Conservation (phyloP, 163 green algal genomes). For the Volvox carteri region DNA sequence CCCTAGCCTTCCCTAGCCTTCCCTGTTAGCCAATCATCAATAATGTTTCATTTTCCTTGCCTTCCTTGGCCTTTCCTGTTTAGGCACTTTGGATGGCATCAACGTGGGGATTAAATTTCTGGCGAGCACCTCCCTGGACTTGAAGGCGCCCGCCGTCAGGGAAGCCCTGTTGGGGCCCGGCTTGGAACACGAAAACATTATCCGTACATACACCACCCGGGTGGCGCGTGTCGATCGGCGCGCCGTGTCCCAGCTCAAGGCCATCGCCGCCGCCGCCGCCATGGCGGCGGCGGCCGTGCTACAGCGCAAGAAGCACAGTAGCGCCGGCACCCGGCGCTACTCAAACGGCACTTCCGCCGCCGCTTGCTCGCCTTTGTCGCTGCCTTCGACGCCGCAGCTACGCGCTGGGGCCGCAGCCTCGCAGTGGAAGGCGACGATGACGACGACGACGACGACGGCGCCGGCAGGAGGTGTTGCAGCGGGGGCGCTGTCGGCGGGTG, state of each 20-base stretch:
- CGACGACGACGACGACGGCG: too few species aligned
- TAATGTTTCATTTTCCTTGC: not conserved
- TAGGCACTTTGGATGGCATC: conserved; percentile 26
- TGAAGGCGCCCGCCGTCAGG: conserved; percentile 29
- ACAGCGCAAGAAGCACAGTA: not conserved
- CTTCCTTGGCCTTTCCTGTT: not conserved
- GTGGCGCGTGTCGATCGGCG: conserved; percentile 20
- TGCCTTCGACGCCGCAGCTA: not conserved
- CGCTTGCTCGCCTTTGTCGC: not conserved
- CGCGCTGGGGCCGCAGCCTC: too few species aligned
- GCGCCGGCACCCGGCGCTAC: not conserved
- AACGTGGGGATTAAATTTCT: conserved; percentile 50
- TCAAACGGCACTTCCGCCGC: not conserved
- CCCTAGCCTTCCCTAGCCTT: too few species aligned
- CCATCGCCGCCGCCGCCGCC: conserved; percentile 40
- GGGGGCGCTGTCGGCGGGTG: too few species aligned
- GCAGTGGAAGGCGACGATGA: not conserved
- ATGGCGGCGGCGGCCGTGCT: not conserved
- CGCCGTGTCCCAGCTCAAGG: not conserved
- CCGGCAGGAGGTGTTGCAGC: too few species aligned
- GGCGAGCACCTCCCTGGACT: conserved; percentile 31
- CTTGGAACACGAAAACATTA: conserved; percentile 49
- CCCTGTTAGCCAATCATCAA: not conserved
- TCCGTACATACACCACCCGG: conserved; percentile 46
- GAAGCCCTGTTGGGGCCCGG: conserved; percentile 44